Evolutionary conservation across 2,329 filamentous ascomycete species (phyloP), one percentile per base, ranked within the genome.

Genomic region (Botrytis fabae): DNA sequence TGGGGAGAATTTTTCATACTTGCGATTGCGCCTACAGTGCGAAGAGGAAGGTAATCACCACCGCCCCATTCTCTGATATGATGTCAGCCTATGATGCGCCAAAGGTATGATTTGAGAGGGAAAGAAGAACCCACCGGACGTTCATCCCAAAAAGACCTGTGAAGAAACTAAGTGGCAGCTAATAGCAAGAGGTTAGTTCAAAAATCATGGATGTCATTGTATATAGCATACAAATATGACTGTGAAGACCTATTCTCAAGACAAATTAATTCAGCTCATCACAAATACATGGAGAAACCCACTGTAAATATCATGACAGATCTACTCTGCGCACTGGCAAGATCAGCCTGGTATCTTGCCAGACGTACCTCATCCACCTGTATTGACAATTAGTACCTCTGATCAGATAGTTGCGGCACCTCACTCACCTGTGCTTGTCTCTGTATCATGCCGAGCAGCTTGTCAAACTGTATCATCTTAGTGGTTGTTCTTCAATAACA

Each of bases 81-180:
- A 42, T 57, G 16, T 68, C 7, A 68, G 35, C 51, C 16, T 35
- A 40, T 54, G 16, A 25, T 20, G 8, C 22, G 16, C 25, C 18
- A 25, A 57, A 57, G 9, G 25, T 28, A 42, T 40, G 25, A 38
- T 14, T 18, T 42, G 35, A 22, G 12, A 12, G 4, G n/a, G 9
- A 51, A n/a, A 28, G 32, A 59, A 44, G n/a, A 57, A 35, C n/a
- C 59, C 1, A 59, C 38, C 25, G 38, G 20, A 35, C 28, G 28
- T 69, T 69, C 38, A 69, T 69, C 32, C 66, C 66, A n/a, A 44
- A 69, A 20, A 60, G 38, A 18, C 54, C 40, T 6, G 38, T 60
- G 51, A 44, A 44, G 66, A 44, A 69, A n/a, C 40, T 59, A n/a
- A 60, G 6, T 69, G 38, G 51, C 12, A 69, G 51, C 40, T 69